phyloP scores from a whole-genome alignment of 805 yeast species.

The Hyphopichia homilentoma region DNA sequence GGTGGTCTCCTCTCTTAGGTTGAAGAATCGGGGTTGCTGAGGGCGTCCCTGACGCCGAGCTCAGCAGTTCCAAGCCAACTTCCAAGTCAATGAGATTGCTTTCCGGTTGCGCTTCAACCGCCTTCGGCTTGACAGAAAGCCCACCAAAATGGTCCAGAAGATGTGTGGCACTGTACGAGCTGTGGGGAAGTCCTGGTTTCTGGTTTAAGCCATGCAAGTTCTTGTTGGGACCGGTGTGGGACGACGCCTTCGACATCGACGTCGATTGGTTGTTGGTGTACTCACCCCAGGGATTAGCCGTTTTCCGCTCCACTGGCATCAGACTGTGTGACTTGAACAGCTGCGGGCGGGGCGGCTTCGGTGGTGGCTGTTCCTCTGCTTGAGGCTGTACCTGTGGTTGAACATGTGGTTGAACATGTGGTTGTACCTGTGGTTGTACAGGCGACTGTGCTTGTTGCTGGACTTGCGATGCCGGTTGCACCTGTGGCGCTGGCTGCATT shows the following conservation, averaged over 20 bases:
- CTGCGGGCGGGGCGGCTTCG: too few relatives aligned
- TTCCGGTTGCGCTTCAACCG: background rate
- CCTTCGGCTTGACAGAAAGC: background rate
- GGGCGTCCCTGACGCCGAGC: slow-evolving; percentile 15
- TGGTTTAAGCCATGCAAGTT: background rate
- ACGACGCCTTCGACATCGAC: slow-evolving; percentile 1
- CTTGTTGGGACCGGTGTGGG: slow-evolving; percentile 2
- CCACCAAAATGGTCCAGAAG: background rate
- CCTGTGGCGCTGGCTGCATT: too few relatives aligned
- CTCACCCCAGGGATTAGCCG: slow-evolving; percentile 35
- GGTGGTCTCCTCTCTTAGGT: slow-evolving; percentile 7
- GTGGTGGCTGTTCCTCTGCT: too few relatives aligned
- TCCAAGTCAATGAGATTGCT: slow-evolving; percentile 32
- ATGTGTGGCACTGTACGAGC: background rate
- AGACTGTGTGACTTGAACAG: too few relatives aligned
- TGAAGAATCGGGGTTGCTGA: slow-evolving; percentile 14
- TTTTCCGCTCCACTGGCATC: slow-evolving; percentile 10
- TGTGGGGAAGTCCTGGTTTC: too few relatives aligned
- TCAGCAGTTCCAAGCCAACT: slow-evolving; percentile 26
- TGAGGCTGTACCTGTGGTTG: too few relatives aligned
- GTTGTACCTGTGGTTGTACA: too few relatives aligned
- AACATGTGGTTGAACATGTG: too few relatives aligned
- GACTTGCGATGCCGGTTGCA: too few relatives aligned
- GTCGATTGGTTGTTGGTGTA: slow-evolving; percentile 9
- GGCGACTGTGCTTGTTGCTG: too few relatives aligned